These are phyloP conservation scores for Phycomyces blakesleeanus DNA, from an alignment of 192 early-diverging fungal genomes.

Conservation along the genomic window DNA sequence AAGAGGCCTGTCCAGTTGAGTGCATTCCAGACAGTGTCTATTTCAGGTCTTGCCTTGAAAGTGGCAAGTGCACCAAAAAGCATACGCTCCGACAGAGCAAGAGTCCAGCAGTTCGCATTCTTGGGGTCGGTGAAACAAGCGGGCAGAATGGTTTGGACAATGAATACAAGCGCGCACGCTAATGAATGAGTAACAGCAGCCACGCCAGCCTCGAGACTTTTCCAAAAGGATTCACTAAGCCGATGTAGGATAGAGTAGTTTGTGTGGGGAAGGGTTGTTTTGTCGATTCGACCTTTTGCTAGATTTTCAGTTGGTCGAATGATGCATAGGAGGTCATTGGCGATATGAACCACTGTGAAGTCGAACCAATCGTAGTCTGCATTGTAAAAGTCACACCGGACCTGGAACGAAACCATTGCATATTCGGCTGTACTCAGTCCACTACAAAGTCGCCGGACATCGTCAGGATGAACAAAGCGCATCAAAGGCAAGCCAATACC, in stretches of 20 bases:
- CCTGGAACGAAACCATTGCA: not conserved
- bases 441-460: slow-evolving; percentile 17
- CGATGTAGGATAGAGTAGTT: not conserved
- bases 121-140: too few relatives aligned
- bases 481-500: slow-evolving; percentile 23
- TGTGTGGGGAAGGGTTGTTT: not conserved
- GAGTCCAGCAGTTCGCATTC: too few relatives aligned
- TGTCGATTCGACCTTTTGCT: not conserved
- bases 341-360: not conserved
- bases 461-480: slow-evolving; percentile 28
- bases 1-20: not conserved
- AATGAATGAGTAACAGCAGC: too few relatives aligned
- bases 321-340: not conserved
- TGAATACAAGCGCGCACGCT: too few relatives aligned
- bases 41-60: not conserved
- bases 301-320: not conserved
- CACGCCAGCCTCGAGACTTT: too few relatives aligned
- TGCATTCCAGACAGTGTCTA: not conserved
- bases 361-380: not conserved
- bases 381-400: not conserved
- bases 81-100: too few relatives aligned
- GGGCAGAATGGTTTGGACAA: too few relatives aligned
- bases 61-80: too few relatives aligned
- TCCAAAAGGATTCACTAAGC: too few relatives aligned
- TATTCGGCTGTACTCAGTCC: slow-evolving; percentile 18